Conservation (phyloP, 2,329 filamentous ascomycete genomes). For the Alternaria novae-zelandiae region DNA sequence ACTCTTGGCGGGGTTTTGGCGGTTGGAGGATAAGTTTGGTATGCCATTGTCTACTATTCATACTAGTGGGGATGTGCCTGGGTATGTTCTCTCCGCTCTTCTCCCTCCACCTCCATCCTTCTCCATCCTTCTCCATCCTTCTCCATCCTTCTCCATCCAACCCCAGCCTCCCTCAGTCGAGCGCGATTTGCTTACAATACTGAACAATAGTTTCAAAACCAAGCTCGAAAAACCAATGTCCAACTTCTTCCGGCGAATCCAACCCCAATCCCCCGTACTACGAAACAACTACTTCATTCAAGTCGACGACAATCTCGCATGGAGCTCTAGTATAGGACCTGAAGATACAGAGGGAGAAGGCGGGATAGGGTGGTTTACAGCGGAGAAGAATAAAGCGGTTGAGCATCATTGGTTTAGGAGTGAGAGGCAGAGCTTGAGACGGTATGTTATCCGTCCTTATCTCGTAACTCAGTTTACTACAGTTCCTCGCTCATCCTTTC, state of each 20-base stretch:
- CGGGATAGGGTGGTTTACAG: slow-evolving; percentile 68
- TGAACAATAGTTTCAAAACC: slow-evolving; percentile 47
- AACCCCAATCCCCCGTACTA: slow-evolving; percentile 69
- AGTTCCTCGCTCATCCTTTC: too few species aligned
- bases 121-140: too few species aligned
- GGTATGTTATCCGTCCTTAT: too few species aligned
- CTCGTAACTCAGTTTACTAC: too few species aligned
- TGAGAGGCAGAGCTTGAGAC: slow-evolving; percentile 75
- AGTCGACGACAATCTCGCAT: slow-evolving; percentile 77
- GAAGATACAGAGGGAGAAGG: slow-evolving; percentile 66
- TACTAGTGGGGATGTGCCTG: slow-evolving; percentile 76
- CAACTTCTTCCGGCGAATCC: slow-evolving; percentile 75
- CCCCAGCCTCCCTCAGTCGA: too few species aligned
- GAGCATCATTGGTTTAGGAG: slow-evolving; percentile 78
- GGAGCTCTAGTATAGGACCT: slow-evolving; percentile 76
- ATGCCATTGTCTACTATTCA: slow-evolving; percentile 77
- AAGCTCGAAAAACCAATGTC: slow-evolving; percentile 80
- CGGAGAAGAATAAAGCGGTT: slow-evolving; percentile 75
- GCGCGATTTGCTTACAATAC: too few species aligned
- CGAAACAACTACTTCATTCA: slow-evolving; percentile 90
- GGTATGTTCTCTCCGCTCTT: slow-evolving; percentile 30
- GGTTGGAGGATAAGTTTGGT: slow-evolving; percentile 78
- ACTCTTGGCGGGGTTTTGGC: slow-evolving; percentile 82
- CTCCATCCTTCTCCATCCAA: too few species aligned
- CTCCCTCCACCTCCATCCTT: background rate